Evolutionary conservation across 2,329 filamentous ascomycete species (phyloP).

Genomic region (Botrytis elliptica): DNA sequence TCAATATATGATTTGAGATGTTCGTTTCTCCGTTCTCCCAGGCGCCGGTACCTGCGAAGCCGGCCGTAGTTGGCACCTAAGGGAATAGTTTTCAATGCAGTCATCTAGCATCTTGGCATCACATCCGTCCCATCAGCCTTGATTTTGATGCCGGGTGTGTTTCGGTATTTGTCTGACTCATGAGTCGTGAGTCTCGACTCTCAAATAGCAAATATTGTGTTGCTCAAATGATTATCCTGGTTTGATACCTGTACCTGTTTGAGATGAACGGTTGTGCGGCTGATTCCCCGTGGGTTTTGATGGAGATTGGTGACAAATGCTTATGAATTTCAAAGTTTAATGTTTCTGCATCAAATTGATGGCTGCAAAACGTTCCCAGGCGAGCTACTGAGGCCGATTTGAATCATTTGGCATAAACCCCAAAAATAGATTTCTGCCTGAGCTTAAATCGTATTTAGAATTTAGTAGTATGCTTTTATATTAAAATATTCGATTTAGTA

Average conservation of each 20-base stretch:
- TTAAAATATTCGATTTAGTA: too few species aligned
- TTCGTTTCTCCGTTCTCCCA: not conserved
- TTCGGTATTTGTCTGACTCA: conserved; percentile 2
- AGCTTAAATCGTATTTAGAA: too few species aligned
- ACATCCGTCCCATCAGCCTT: not conserved
- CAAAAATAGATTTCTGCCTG: too few species aligned
- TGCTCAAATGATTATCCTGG: not conserved
- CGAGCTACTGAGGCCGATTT: too few species aligned
- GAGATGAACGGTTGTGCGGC: not conserved
- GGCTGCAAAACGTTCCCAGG: not conserved
- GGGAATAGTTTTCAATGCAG: not conserved
- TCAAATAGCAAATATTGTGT: not conserved
- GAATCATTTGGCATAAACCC: too few species aligned
- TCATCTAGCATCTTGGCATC: not conserved
- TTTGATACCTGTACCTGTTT: not conserved
- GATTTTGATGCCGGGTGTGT: not conserved
- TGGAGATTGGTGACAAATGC: not conserved
- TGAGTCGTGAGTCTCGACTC: not conserved
- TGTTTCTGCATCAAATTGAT: not conserved
- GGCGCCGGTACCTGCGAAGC: not conserved
- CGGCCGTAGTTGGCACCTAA: not conserved
- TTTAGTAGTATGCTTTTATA: too few species aligned
- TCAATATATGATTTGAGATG: not conserved
- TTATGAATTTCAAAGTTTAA: not conserved
- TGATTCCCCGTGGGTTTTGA: not conserved